Evolutionary conservation across 768 basidiomycete species (phyloP).

Genomic region (Lanmaoa rubissima): DNA sequence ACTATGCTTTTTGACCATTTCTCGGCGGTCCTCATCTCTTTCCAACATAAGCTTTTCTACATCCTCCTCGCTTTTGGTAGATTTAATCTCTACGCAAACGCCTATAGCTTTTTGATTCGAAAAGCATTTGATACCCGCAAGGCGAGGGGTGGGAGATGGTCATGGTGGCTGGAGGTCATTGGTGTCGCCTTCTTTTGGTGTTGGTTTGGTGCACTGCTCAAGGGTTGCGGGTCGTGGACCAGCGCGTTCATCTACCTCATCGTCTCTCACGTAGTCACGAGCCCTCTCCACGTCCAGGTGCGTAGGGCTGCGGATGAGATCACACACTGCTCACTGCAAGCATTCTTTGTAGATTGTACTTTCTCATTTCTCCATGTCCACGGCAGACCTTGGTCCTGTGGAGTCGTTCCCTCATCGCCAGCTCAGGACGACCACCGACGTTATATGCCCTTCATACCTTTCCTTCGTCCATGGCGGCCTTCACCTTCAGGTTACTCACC

Average conservation of each 20-base stretch:
- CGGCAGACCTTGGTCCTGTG: constrained; percentile 81
- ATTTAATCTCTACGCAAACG: constrained; percentile 91
- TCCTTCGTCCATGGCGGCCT: constrained; percentile 96
- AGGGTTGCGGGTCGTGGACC: constrained; percentile 68
- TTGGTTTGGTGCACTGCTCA: constrained; percentile 78
- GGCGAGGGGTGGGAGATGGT: constrained; percentile 71
- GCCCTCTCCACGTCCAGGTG: constrained; percentile 94
- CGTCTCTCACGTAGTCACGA: constrained; percentile 81
- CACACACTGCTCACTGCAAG: constrained; percentile 4
- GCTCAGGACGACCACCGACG: constrained; percentile 95
- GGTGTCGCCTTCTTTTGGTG: constrained; percentile 83
- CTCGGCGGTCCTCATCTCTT: constrained; percentile 58
- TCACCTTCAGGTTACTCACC: constrained; percentile 95
- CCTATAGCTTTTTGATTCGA: constrained; percentile 72
- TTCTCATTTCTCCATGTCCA: constrained; percentile 96
- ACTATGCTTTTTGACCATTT: constrained; percentile 76
- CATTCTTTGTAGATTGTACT: constrained; percentile 70
- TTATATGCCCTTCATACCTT: constrained; percentile 79
- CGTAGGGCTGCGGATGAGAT: constrained; percentile 17
- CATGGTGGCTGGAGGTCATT: constrained; percentile 71
- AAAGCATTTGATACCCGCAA: constrained; percentile 63
- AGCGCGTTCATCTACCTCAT: constrained; percentile 72
- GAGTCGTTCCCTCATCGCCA: constrained; percentile 95
- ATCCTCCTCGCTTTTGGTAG: constrained; percentile 85
- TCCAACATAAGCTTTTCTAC: constrained; percentile 95